Evolutionary conservation across 2,329 filamentous ascomycete genomes (phyloP), one percentile per base, ranked within the genome.

Genomic region (Penicillium glabrum): DNA sequence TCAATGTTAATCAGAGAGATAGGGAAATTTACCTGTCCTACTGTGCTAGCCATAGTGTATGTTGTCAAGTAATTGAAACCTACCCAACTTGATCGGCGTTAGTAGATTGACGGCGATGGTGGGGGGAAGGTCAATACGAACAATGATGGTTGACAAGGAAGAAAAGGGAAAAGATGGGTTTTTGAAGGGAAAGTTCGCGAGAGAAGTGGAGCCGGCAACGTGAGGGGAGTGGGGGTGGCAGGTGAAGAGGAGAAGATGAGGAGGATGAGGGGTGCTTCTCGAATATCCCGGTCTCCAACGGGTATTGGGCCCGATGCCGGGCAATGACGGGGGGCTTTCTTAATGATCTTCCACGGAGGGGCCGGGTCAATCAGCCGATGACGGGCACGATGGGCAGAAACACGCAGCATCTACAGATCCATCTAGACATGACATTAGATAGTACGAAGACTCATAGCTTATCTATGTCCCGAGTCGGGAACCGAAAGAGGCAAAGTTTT

Each of bases 21-120:
- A 24, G n/a, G 13, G n/a, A 24, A 31, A 58, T 67, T 65, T 69
- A 81, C 80, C 79, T 83, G 80, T 78, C 83, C 83, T 65, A 81
- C 82, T 57, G 83, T 86, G 70, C 78, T 76, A 56, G 80, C 76
- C 82, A 84, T 84, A 37, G 55, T 78, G 64, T 52, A 49, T 56
- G 39, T 26, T 51, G 43, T 53, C 51, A 43, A 39, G 27, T 19
- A 51, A 8, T 44, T 27, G 23, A 39, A 27, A 43, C 23, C 13
- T 8, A 41, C 10, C 11, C n/a, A 21, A 43, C 31, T 56, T 24
- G 46, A 35, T 7, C 27, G 47, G 23, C 44, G 56, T 43, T 33
- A 45, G 33, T 1, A 39, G 21, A 54, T n/a, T 50, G 41, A 47
- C 51, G 21, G 35, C 50, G 26, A 37, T 44, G 56, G 54, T 29